Evolutionary conservation across 148 eudicot species (phyloP).

Genomic region (Vaccinium myrtillus): DNA sequence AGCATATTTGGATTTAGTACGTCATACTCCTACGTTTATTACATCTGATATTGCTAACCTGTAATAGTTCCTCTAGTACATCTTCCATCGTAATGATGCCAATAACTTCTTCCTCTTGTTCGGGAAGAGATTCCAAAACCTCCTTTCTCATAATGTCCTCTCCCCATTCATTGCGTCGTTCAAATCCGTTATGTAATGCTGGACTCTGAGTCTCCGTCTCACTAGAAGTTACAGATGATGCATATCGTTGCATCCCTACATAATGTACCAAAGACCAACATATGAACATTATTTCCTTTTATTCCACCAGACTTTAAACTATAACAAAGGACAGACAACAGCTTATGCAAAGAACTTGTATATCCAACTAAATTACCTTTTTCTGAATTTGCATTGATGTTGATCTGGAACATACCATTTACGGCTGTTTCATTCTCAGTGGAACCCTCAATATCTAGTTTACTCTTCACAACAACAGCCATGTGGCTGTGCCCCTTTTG

Average conservation of each 20-base stretch:
- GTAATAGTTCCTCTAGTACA: conserved; percentile 72
- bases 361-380: conserved; percentile 24
- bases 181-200: conserved; percentile 23
- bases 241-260: conserved; percentile 18
- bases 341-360: background rate
- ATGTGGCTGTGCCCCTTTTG: conserved; percentile 84
- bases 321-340: background rate
- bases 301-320: background rate
- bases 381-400: conserved; percentile 21
- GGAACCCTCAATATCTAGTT: conserved; percentile 16
- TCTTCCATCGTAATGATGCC: conserved; percentile 94
- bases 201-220: conserved; percentile 29
- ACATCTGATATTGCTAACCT: conserved; percentile 36
- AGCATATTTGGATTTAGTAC: background rate
- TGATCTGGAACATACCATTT: conserved; percentile 4
- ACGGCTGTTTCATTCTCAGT: conserved; percentile 20
- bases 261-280: background rate
- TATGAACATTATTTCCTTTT: background rate
- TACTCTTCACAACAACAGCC: conserved; percentile 65
- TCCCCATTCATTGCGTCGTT: conserved; percentile 21
- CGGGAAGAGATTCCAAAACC: conserved; percentile 30
- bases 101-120: conserved; percentile 52
- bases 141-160: conserved; percentile 19
- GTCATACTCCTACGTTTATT: background rate
- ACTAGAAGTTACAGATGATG: conserved; percentile 36